Evolutionary conservation across 108 stramenopile genomes (phyloP), one percentile per base, ranked within the genome.

Genomic region (Cyclostephanos invisitatus): DNA sequence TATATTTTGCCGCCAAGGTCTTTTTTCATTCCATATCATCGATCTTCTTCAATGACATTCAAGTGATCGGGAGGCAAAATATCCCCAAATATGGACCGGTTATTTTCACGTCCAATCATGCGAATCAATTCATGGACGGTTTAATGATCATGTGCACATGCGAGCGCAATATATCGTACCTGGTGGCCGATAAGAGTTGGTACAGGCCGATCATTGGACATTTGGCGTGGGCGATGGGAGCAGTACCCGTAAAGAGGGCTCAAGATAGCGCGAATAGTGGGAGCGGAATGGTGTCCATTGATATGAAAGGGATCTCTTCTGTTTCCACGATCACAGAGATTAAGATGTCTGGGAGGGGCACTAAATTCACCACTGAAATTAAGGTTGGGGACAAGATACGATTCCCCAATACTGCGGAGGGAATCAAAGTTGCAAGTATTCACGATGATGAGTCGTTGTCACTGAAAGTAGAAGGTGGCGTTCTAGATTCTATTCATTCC

Each of bases 41-140:
- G 7, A 96, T 96, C 38, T 96, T 94, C 64, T 96, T 94, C 48
- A 84, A 85, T 12, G 81, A 94, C 51, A 87, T 98, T 64, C 93
- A 97, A 72, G 78, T 97, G 14, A 72, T 97, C 37, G 98, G 98
- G 8, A 74, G 77, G 21, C 84, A 97, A 58, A 96, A 97, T 76
- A 89, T 98, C 17, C 98, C 98, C 2, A 60, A 70, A 20, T 88
- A 93, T 65, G 97, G 97, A 1, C 98, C 98, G 6, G 91, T 96
- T 15, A 96, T 98, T 42, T 98, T 98, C 76, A 83, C 85, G 17
- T 91, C 96, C 14, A 98, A 98, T 81, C 98, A 98, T 81, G 92
- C 96, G 58, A 98, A 98, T 76, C 98, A 98, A 67, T 98, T 98
- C 57, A 91, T 98, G 40, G 98, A 98, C 72, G 96, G 88, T 7